phyloP scores from a whole-genome alignment of 2,329 filamentous ascomycete genomes.

The Phyllachora maydis region DNA sequence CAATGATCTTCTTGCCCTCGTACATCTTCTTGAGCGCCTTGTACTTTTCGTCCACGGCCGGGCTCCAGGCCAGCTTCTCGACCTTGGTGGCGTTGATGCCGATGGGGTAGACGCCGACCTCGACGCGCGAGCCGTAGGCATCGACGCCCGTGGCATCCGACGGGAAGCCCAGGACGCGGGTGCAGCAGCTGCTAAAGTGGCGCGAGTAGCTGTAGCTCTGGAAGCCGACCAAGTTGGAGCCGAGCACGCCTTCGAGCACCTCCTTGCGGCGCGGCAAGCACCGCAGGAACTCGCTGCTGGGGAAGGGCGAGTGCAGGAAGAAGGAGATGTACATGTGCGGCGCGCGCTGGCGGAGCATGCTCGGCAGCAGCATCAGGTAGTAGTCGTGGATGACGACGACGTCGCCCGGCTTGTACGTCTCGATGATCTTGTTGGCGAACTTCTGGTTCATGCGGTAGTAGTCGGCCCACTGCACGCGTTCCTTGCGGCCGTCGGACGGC shows the following conservation, averaged over 20 bases:
- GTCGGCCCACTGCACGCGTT: slow-evolving; percentile 73
- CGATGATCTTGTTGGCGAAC: slow-evolving; percentile 75
- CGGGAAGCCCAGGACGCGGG: slow-evolving; percentile 73
- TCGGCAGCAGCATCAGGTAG: slow-evolving; percentile 76
- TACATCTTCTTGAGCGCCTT: slow-evolving; percentile 56
- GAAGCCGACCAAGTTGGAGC: slow-evolving; percentile 84
- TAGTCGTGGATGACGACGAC: slow-evolving; percentile 89
- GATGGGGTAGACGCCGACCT: slow-evolving; percentile 85
- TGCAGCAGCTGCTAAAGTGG: slow-evolving; percentile 89
- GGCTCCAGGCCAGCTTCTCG: slow-evolving; percentile 51
- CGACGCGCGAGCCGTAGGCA: slow-evolving; percentile 72
- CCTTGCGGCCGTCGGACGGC: slow-evolving; percentile 64
- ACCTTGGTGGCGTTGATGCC: slow-evolving; percentile 79
- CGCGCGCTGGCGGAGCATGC: slow-evolving; percentile 65
- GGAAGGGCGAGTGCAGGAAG: slow-evolving; percentile 86
- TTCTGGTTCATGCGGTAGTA: slow-evolving; percentile 86
- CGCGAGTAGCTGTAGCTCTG: slow-evolving; percentile 90
- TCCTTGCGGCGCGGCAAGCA: slow-evolving; percentile 80
- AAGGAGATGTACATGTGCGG: slow-evolving; percentile 89
- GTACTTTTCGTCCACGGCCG: slow-evolving; percentile 51
- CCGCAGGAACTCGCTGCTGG: slow-evolving; percentile 85
- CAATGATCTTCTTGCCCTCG: slow-evolving; percentile 81
- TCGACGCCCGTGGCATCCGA: slow-evolving; percentile 73
- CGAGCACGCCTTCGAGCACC: slow-evolving; percentile 72
- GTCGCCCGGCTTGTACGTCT: slow-evolving; percentile 81